A percentile compares a stretch with the other conserved stretches of the same genome.
phyloP scores from a whole-genome alignment of 164 flowering plant genomes.

The Umbilicus rupestris region DNA sequence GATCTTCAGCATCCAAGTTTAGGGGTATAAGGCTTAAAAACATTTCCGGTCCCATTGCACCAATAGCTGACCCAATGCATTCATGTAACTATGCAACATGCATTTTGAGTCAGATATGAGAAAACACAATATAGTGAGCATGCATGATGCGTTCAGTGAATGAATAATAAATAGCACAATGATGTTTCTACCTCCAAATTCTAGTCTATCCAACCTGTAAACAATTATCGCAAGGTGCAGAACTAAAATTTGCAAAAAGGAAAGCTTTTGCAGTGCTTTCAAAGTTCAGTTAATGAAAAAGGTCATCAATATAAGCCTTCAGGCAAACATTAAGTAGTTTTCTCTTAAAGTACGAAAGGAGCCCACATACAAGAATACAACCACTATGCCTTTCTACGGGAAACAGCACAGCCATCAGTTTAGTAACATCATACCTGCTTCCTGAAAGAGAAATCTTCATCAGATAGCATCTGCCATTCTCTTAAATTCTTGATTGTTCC shows the following conservation, averaged over 20 bases:
- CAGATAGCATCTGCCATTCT: slow-evolving; percentile 69
- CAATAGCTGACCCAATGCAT: slow-evolving; percentile 83
- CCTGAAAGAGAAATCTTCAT: slow-evolving; percentile 66
- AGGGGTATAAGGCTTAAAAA: slow-evolving; percentile 67
- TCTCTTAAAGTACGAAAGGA: background rate
- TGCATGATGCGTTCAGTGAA: background rate
- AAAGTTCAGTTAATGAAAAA: background rate
- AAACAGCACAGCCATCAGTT: too few species aligned
- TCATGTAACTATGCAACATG: slow-evolving; percentile 55
- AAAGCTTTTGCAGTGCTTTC: background rate
- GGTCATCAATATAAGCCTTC: background rate
- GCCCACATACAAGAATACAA: background rate
- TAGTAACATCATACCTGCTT: slow-evolving; percentile 55
- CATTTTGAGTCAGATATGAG: background rate
- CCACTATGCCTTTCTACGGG: background rate
- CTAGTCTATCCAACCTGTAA: background rate
- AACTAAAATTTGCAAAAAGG: background rate
- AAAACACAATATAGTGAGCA: background rate
- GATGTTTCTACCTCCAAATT: background rate
- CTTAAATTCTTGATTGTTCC: slow-evolving; percentile 56
- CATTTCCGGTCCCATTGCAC: slow-evolving; percentile 79
- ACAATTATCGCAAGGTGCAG: background rate
- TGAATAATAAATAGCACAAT: background rate
- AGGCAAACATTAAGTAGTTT: background rate
- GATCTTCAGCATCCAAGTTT: slow-evolving; percentile 59